These are phyloP conservation scores for Sutorius australiensis DNA, from an alignment of 768 basidiomycete genomes.

Conservation along the genomic window DNA sequence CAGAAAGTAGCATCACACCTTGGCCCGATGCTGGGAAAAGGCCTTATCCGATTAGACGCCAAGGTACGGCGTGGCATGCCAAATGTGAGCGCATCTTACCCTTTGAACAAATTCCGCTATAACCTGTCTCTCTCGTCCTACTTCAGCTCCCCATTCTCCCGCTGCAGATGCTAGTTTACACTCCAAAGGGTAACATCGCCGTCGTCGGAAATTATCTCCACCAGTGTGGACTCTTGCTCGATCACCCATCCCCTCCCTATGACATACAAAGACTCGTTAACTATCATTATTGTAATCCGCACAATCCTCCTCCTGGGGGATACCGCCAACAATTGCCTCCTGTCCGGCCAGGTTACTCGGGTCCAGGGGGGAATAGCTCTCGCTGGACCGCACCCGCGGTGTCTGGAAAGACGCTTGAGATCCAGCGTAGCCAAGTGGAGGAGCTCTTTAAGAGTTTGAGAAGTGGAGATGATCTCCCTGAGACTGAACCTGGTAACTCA, in stretches of 20 bases:
- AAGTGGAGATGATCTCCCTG: conserved; percentile 79
- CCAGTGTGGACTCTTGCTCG: conserved; percentile 63
- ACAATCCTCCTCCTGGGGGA: conserved; percentile 75
- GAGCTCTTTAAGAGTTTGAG: conserved; percentile 88
- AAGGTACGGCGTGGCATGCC: conserved; percentile 63
- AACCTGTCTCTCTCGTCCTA: conserved; percentile 17
- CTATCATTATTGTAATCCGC: conserved; percentile 84
- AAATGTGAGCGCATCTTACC: conserved; percentile 46
- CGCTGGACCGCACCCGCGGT: conserved; percentile 58
- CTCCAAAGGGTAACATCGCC: conserved; percentile 88
- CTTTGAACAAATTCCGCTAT: conserved; percentile 12
- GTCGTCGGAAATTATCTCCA: conserved; percentile 77
- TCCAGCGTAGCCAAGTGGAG: conserved; percentile 91
- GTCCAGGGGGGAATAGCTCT: conserved; percentile 34
- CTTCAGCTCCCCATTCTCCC: conserved; percentile 74
- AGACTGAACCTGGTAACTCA: conserved; percentile 79
- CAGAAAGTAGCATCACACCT: conserved; percentile 77
- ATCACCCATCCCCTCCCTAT: conserved; percentile 72
- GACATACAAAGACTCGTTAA: conserved; percentile 55
- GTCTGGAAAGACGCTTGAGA: conserved; percentile 77
- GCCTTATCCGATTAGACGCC: conserved; percentile 76
- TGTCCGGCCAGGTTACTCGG: conserved; percentile 40
- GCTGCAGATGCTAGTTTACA: conserved; percentile 85
- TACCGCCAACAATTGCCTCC: conserved; percentile 42
- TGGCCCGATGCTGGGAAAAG: conserved; percentile 82